Conservation (phyloP, 129 eudicot species). For the Lactuca saligna region DNA sequence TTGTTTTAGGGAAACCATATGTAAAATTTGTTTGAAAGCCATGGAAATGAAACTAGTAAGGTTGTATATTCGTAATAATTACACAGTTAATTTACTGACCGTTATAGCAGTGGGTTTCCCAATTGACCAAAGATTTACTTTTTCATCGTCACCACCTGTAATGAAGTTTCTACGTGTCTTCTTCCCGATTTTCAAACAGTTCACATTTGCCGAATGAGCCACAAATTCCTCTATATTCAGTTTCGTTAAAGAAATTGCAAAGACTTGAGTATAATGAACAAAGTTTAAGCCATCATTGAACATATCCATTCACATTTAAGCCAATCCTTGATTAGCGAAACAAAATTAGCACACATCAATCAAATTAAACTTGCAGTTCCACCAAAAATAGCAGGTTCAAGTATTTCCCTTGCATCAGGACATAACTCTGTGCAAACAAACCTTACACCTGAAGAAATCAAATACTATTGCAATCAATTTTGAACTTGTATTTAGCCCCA, state of each 20-base stretch:
- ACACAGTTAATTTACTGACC: conserved; percentile 47
- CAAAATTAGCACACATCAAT: neutral
- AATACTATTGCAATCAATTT: conserved; percentile 7
- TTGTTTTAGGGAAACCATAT: neutral
- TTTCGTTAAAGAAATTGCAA: conserved; percentile 51
- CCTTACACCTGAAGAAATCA: conserved; percentile 5
- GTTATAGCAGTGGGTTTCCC: conserved; percentile 70
- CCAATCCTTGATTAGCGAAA: neutral
- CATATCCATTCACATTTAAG: neutral
- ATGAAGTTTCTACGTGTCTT: conserved; percentile 66
- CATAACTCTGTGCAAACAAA: neutral
- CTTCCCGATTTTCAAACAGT: conserved; percentile 78
- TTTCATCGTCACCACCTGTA: conserved; percentile 93
- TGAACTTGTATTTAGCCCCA: conserved; percentile 9
- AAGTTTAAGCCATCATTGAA: conserved; percentile 12
- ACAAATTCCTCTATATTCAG: conserved; percentile 77
- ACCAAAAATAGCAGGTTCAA: neutral
- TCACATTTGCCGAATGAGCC: conserved; percentile 91
- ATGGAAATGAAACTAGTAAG: conserved; percentile 5
- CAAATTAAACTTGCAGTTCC: conserved; percentile 3
- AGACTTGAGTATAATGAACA: conserved; percentile 10
- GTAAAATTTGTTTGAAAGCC: neutral
- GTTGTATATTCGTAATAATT: neutral
- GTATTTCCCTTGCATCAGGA: conserved; percentile 7
- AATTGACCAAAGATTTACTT: conserved; percentile 86